Evolutionary conservation across 768 basidiomycete genomes (phyloP).

Genomic region (Hypholoma sublateritium): DNA sequence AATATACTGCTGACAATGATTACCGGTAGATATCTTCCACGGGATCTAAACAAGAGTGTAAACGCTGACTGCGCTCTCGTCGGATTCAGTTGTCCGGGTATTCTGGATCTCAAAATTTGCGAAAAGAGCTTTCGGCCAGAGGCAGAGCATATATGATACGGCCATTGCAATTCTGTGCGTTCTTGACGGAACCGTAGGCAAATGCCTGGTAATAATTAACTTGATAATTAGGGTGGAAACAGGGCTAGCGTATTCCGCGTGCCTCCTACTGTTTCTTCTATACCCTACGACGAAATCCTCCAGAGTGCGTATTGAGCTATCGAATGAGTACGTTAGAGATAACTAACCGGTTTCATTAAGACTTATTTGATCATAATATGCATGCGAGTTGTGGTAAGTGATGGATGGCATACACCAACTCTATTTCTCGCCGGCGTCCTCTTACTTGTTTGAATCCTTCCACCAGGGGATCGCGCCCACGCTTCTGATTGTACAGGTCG

Average conservation of each 20-base stretch:
- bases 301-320: conserved; percentile 6
- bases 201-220: background rate
- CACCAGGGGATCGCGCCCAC: conserved; percentile 21
- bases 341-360: background rate
- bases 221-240: conserved; percentile 20
- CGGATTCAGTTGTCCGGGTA: background rate
- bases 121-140: background rate
- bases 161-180: background rate
- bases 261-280: conserved; percentile 20
- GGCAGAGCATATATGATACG: background rate
- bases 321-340: background rate
- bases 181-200: background rate
- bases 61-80: background rate
- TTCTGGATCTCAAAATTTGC: background rate
- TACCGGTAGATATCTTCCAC: conserved; percentile 17
- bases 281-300: conserved; percentile 3
- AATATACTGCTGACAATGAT: conserved; percentile 22
- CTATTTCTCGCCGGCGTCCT: background rate
- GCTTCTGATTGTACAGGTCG: conserved; percentile 21
- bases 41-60: background rate
- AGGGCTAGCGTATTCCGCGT: conserved; percentile 21
- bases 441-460: background rate
- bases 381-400: background rate
- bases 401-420: background rate
- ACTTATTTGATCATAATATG: background rate